Base-by-base conservation (phyloP, 139 green algal species). In the Tetradesmus lagerheimii region DNA sequence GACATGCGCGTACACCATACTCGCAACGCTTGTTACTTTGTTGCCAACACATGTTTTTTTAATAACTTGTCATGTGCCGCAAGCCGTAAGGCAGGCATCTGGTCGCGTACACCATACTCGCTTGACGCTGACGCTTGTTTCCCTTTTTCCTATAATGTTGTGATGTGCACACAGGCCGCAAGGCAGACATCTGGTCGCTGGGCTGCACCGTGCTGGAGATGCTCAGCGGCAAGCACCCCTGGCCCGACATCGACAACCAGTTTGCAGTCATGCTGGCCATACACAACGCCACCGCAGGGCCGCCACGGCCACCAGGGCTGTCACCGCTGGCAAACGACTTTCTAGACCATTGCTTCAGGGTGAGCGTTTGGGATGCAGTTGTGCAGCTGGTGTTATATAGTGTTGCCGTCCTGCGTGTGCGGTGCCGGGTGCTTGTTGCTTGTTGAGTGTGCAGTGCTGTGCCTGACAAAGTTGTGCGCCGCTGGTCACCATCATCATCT, bases 201-300 rank as follows among this genome's bases (percentile, higher is more conserved):
- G 98, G 95, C 62, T 99, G 98, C 93, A 99, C 97, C 2, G 94
- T 99, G 34, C 96, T 99, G 14, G 98, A 99, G 92, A 99, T 99
- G 98, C 91, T 96, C 4, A 99, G 97, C 0, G 98, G 97, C 47
- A 96, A 96, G 80, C 93, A 95, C 85, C 94, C 94, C 57, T 96
- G 93, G 94, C 93, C 89, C 5, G 83, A 93, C 47, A 67, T 92
- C 20, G 90, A 95, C 86, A 93, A 93, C 90, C 85, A 92, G 38
- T 95, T 91, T 93, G 88, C 86, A 3, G 96, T 95, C 14, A 96
- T 99, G 91, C 98, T 98, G 91, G 95, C 98, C 76, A 99, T 99
- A 31, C 96, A 95, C 1, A 93, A 91, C 37, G 93, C 91, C 34
- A 95, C 95, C 67, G 94, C 91, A 31, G 95, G 95, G 11, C 98